Conservation (phyloP, 1,284 basidiomycete genomes). For the Afroboletus lepidellus region DNA sequence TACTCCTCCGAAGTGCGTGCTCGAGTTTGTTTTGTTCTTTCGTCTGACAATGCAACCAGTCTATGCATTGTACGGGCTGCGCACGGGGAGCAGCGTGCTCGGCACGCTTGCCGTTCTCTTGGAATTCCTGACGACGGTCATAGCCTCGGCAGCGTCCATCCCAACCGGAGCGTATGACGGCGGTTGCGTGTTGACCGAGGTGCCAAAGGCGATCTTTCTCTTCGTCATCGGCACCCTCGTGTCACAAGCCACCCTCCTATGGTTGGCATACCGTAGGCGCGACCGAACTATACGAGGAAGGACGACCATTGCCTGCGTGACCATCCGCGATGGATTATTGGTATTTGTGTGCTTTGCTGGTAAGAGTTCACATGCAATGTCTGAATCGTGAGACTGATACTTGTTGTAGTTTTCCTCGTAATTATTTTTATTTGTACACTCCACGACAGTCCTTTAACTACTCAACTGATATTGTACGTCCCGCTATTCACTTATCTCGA, state of each 20-base stretch:
- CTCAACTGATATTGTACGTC: constrained; percentile 17
- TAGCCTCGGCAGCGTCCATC: background rate
- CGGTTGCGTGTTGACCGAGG: constrained; percentile 8
- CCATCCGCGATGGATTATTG: constrained; percentile 25
- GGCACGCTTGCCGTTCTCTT: constrained; percentile 7
- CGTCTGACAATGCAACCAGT: constrained; percentile 10
- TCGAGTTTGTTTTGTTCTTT: background rate
- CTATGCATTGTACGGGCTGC: constrained; percentile 17
- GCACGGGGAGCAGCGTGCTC: constrained; percentile 1
- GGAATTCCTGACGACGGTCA: constrained; percentile 6
- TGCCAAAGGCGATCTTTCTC: constrained; percentile 10
- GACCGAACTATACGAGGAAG: background rate
- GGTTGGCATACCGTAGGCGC: constrained; percentile 19
- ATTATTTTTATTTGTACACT: constrained; percentile 7
- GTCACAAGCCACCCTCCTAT: constrained; percentile 20
- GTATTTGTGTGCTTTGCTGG: constrained; percentile 18
- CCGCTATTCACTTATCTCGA: background rate
- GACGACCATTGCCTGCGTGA: constrained; percentile 14
- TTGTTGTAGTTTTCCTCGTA: background rate
- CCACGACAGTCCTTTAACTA: constrained; percentile 6
- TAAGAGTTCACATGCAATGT: constrained; percentile 3
- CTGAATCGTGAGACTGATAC: background rate
- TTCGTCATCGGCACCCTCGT: constrained; percentile 10
- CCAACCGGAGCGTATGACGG: constrained; percentile 13
- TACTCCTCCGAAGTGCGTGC: constrained; percentile 24